Evolutionary conservation across 1,284 basidiomycete species (phyloP), one percentile per base, ranked within the genome.

Genomic region (Heterobasidion annosum): DNA sequence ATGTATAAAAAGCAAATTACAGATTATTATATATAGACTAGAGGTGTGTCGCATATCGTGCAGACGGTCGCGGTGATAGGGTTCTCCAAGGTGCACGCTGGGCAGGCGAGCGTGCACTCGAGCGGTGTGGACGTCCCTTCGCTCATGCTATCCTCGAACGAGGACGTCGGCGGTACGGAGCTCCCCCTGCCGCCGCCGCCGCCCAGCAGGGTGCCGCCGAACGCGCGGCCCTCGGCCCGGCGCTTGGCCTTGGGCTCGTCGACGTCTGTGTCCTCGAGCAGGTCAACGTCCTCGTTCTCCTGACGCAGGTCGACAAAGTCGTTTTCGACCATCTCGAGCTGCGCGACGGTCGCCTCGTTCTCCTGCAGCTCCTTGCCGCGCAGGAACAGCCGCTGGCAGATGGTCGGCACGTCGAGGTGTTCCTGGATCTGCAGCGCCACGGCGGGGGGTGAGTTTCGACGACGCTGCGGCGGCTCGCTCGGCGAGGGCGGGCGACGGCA

Each of bases 321-420:
- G 59, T 85, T 80, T 42, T 81, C 76, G 33, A 82, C 64, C 50
- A 92, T 75, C 19, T 77, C 74, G n/a, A 91, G 71, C 1, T 75
- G 73, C 12, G 68, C 75, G 53, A 85, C 75, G 0, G 83, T 88
- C 19, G 73, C 75, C 18, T 72, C 57, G 61, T 81, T 86, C 63
- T 89, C 83, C 2, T 77, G 70, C 1, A 92, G 72, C 66, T 91
- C 89, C 34, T 69, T 64, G 1, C 75, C 78, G 50, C 75, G 71
- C 63, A 82, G 77, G 63, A 81, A 88, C 34, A 92, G 66, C 42
- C 81, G 76, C 62, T 91, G 90, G 58, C 78, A 85, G 54, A 90
- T 85, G 4, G 83, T 83, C 13, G 88, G 82, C 54, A 91, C 81
- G 47, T 75, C 73, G 47, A 83, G 69, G 34, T 76, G 70, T 19